Percentiles rank a stretch among this genome's conserved stretches.
These are phyloP conservation scores for Parastagonospora nodorum DNA, from an alignment of 2,329 filamentous ascomycete genomes.

Conservation along the genomic window DNA sequence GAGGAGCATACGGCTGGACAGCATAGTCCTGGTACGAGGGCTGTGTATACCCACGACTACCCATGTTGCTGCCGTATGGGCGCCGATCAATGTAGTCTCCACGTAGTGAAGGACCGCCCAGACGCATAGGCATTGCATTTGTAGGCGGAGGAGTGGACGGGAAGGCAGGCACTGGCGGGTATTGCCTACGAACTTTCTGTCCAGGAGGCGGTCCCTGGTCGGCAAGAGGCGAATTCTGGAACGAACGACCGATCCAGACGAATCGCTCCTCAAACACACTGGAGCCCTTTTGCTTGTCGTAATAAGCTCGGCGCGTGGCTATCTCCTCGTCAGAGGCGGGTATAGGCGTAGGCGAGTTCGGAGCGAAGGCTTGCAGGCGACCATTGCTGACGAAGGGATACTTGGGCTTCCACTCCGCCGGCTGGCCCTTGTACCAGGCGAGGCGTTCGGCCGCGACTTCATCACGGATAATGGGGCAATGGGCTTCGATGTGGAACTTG, in stretches of 20 bases:
- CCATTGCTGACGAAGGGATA: not conserved
- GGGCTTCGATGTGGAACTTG: slow-evolving; percentile 6
- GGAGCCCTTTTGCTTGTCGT: not conserved
- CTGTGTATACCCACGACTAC: too few relatives aligned
- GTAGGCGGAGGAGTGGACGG: too few relatives aligned
- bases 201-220: not conserved
- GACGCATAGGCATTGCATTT: too few relatives aligned
- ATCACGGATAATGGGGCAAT: slow-evolving; percentile 1
- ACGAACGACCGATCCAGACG: not conserved
- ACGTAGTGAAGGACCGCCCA: too few relatives aligned
- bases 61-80: too few relatives aligned
- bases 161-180: too few relatives aligned
- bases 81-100: too few relatives aligned
- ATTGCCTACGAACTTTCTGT: too few relatives aligned
- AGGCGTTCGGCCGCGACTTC: not conserved
- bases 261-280: not conserved
- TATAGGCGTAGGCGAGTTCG: not conserved
- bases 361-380: not conserved
- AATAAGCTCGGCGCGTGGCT: not conserved
- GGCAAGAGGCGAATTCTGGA: not conserved
- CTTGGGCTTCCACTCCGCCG: not conserved
- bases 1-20: too few relatives aligned
- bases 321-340: not conserved
- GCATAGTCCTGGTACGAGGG: too few relatives aligned
- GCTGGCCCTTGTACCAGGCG: slow-evolving; percentile 4